These are phyloP conservation scores for Malassezia arunalokei DNA, from an alignment of 1,284 basidiomycete genomes.

Conservation along the genomic window DNA sequence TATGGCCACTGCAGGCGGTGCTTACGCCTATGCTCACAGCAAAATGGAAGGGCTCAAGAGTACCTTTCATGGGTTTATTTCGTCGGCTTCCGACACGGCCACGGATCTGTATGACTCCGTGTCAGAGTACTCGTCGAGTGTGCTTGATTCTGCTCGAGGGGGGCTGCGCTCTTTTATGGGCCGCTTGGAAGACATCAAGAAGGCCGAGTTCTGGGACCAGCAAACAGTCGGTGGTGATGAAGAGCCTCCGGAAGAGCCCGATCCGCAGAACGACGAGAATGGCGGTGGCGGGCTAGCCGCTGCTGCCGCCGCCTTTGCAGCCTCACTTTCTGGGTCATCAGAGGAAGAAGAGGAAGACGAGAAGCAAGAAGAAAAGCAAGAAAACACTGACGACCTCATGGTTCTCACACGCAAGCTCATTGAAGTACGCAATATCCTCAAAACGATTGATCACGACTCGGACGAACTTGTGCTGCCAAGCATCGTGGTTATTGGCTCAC, in stretches of 20 bases:
- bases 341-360: slow-evolving; percentile 5
- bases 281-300: slow-evolving; percentile 7
- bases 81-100: neutral
- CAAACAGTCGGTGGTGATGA: neutral
- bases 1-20: slow-evolving; percentile 32
- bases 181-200: slow-evolving; percentile 1
- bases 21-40: slow-evolving; percentile 40
- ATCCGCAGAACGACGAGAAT: neutral
- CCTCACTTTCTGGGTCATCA: neutral
- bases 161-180: neutral
- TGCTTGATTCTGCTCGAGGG: slow-evolving; percentile 11
- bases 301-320: slow-evolving; percentile 21
- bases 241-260: neutral
- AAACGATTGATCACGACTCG: slow-evolving; percentile 79
- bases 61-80: neutral
- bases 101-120: slow-evolving; percentile 21
- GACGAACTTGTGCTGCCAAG: slow-evolving; percentile 77
- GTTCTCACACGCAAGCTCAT: slow-evolving; percentile 88
- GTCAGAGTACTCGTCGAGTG: slow-evolving; percentile 23
- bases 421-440: slow-evolving; percentile 81
- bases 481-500: slow-evolving; percentile 94
- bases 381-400: slow-evolving; percentile 54
- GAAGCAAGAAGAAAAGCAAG: slow-evolving; percentile 4
- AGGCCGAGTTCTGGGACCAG: neutral
- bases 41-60: slow-evolving; percentile 30